Base-by-base conservation (phyloP, 129 eudicot genomes). In the Artemisia tridentata region DNA sequence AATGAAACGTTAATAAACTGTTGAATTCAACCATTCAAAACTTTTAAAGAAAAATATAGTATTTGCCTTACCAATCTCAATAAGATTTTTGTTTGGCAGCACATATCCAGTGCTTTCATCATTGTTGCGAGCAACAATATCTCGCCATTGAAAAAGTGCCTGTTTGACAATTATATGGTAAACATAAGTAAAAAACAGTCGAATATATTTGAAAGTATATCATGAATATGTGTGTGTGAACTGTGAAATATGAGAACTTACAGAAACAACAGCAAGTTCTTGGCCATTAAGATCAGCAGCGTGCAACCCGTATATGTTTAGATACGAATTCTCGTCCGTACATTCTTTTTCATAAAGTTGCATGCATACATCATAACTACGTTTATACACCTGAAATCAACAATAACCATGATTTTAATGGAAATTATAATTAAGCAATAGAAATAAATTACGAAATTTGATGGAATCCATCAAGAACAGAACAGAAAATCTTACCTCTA, bases 61-160 rank as follows among this genome's bases (percentile, higher is more conserved):
- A 59, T 59, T 60, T 21, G 16, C 70, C 51, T 49, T 84, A 93
- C 99, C 99, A 72, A 95, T 86, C 73, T 95, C 99, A 12, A 86
- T 77, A 64, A 95, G 97, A 58, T 80, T 69, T 75, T 87, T 90
- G 78, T 95, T 95, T 7, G 99, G 96, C 84, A 95, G 74, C 50
- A 95, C 69, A 81, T 78, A 95, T 27, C 97, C 99, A 34, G 99
- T 95, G 74, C 99, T 95, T 79, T 95, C 99, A 84, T 95, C 99
- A 75, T 88, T 93, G 19, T 85, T 59, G 47, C 97, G 97, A 55
- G 96, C 99, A 53, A 86, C 84, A 61, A 65, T 74, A 73, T 95
- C 99, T 79, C 99, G 84, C 97, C 96, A 95, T 68, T 81, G 91
- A 78, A 57, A 83, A 10, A 95, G 91, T 41, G 89, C 96, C 99